Percentiles rank a stretch among this genome's conserved stretches.
These are phyloP conservation scores for Erodium texanum DNA, from an alignment of 441 rosid species.

Conservation along the genomic window DNA sequence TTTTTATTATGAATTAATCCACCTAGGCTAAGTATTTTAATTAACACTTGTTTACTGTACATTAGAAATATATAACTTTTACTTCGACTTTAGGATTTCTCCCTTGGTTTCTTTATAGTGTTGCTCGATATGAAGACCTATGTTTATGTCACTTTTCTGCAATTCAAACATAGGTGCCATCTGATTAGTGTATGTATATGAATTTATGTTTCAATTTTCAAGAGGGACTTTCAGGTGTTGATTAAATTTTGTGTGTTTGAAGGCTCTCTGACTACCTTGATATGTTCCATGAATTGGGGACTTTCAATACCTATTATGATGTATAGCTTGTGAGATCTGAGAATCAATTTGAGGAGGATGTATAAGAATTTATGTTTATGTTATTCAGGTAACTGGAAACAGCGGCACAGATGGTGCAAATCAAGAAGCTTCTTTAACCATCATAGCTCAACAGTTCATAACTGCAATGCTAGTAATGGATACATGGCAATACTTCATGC, in stretches of 20 bases:
- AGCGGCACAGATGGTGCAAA: slow-evolving; percentile 26
- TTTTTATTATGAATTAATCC: not conserved
- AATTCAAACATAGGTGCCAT: not conserved
- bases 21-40: not conserved
- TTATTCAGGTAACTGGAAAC: slow-evolving; percentile 61
- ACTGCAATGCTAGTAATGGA: slow-evolving; percentile 74
- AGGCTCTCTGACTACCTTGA: not conserved
- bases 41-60: not conserved
- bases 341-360: not conserved
- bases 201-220: not conserved
- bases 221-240: not conserved
- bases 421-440: slow-evolving; percentile 38
- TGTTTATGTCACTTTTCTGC: not conserved
- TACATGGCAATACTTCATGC: slow-evolving; percentile 92
- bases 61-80: not conserved
- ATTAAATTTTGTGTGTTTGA: not conserved
- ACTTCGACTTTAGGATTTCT: not conserved
- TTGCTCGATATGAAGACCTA: not conserved
- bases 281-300: not conserved
- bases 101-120: not conserved
- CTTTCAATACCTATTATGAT: not conserved
- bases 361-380: no score
- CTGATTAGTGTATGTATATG: not conserved
- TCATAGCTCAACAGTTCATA: slow-evolving; percentile 53
- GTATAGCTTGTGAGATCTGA: not conserved